Evolutionary conservation across 2,329 filamentous ascomycete genomes (phyloP).

Genomic region (Colletotrichum sp.): DNA sequence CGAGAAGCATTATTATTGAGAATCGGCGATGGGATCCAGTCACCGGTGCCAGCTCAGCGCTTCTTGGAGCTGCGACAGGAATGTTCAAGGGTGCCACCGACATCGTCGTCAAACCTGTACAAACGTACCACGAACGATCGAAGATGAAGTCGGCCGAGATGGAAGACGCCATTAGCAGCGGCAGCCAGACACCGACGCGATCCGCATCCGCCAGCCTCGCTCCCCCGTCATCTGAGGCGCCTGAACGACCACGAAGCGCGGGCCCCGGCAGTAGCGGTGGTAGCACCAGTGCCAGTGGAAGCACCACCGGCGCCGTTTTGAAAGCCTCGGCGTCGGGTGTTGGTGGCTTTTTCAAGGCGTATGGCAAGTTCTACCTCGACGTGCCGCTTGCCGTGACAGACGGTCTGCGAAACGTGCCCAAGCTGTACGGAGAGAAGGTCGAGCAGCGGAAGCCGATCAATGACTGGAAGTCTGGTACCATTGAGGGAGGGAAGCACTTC

Average conservation of each 20-base stretch:
- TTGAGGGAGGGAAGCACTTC: conserved; percentile 49
- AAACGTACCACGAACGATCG: conserved; percentile 7
- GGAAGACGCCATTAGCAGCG: neutral
- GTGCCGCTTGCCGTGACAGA: conserved; percentile 54
- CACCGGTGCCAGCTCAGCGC: conserved; percentile 27
- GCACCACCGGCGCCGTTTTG: neutral
- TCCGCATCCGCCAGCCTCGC: neutral
- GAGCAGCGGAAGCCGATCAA: conserved; percentile 43
- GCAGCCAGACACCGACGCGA: neutral
- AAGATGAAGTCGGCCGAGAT: neutral
- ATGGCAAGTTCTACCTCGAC: conserved; percentile 45
- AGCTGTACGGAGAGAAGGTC: conserved; percentile 48
- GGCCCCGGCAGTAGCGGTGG: neutral
- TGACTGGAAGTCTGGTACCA: conserved; percentile 48
- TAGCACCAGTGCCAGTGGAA: neutral
- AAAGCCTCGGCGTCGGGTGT: conserved; percentile 21
- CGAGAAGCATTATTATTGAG: conserved; percentile 35
- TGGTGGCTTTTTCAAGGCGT: conserved; percentile 43
- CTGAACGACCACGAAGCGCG: neutral
- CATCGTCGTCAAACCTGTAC: conserved; percentile 23
- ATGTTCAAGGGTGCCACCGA: conserved; percentile 20
- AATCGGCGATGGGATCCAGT: conserved; percentile 38
- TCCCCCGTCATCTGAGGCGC: neutral
- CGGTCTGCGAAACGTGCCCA: conserved; percentile 58
- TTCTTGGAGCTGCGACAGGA: conserved; percentile 7